These are phyloP conservation scores for Penicillium decumbens DNA, from an alignment of 2,329 filamentous ascomycete species.

Conservation along the genomic window DNA sequence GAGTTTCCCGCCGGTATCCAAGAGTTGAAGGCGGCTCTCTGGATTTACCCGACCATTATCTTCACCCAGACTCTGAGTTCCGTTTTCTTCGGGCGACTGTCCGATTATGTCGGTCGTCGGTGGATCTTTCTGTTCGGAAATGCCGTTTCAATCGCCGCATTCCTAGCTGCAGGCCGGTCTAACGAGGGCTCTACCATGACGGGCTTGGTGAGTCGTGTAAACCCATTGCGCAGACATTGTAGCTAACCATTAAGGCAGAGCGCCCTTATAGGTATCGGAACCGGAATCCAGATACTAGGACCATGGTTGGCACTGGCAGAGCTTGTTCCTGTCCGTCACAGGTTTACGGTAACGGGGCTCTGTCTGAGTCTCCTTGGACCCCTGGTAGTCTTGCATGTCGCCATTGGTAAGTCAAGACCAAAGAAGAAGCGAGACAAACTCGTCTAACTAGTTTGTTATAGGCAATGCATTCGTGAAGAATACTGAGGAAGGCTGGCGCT, in stretches of 20 bases:
- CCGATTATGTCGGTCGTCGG: not conserved
- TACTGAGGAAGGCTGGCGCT: not conserved
- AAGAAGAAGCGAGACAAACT: not conserved
- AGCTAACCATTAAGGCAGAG: not conserved
- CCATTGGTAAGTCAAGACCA: not conserved
- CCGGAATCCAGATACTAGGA: not conserved
- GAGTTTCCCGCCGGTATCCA: not conserved
- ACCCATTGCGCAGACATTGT: not conserved
- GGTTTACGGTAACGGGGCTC: not conserved
- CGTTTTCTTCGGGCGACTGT: not conserved
- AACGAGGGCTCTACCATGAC: not conserved
- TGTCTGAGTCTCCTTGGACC: not conserved
- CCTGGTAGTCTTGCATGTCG: not conserved
- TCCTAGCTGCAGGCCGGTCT: not conserved
- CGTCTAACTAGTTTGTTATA: not conserved
- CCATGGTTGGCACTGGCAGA: not conserved
- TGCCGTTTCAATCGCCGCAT: not conserved
- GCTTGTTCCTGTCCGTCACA: not conserved
- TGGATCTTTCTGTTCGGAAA: not conserved
- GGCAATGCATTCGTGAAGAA: not conserved
- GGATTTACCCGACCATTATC: not conserved
- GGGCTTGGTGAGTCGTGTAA: not conserved
- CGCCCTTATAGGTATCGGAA: not conserved
- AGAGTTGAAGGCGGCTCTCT: not conserved
- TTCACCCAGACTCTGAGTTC: not conserved